Base-by-base conservation (phyloP, 176 grass and related monocot species). In the Canna indica region DNA sequence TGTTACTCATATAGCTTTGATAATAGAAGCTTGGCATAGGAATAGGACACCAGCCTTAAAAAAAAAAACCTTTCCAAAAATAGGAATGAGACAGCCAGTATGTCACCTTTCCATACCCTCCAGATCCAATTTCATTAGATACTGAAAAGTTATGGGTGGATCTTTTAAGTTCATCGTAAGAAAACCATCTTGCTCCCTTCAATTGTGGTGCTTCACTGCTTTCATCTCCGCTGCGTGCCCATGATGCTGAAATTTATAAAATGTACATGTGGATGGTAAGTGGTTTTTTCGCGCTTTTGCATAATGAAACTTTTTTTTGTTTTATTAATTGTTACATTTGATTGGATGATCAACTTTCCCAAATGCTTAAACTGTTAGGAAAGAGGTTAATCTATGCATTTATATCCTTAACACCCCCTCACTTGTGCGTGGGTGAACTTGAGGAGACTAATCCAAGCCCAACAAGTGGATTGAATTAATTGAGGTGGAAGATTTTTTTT, bases 101-200 rank as follows among this genome's bases (percentile, higher is more conserved):
- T 12, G 41, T 78, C 69, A 97, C 88, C 89, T 85, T 97, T 68
- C 94, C 94, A 76, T 97, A 92, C 18, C 84, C 94, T 17, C 94
- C 94, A 33, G 79, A 80, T 15, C 94, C 94, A 61, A 97, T 74
- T 77, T 85, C 86, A 77, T 97, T 92, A 7, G 79, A 76, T 48
- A 85, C 88, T 1, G 94, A 88, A 75, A 97, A 97, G 82, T 82
- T 90, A 78, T 83, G 76, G 57, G 94, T 90, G 60, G 83, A 85
- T 54, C 72, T 47, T 80, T 85, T 90, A 0, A 97, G 84, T 79
- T 92, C 89, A 72, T 90, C 86, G 69, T 83, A 85, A 0, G 94
- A 90, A 79, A 97, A 97, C 88, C 86, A 97, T 78, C 89, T 79
- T 75, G 89, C 94, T 56, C 94, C 94, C 74, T 92, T 92, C 60